A percentile compares a stretch with the other conserved stretches of the same genome.
Evolutionary conservation across 2,329 filamentous ascomycete genomes (phyloP).

Genomic region (Fusarium domesticum): DNA sequence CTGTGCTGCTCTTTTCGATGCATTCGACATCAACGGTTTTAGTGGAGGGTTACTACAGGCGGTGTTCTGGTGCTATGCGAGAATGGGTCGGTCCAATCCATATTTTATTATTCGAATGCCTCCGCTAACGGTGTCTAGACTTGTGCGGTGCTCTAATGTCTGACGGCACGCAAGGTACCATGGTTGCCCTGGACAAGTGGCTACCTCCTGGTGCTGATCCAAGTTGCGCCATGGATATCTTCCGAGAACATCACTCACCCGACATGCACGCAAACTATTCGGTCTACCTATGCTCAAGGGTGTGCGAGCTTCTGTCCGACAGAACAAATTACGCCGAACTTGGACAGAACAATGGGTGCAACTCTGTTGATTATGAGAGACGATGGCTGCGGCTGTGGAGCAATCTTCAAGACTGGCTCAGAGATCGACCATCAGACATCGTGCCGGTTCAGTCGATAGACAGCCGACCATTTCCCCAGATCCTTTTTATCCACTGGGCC

Average conservation of each 20-base stretch:
- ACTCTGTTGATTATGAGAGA: slow-evolving; percentile 37
- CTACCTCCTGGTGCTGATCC: slow-evolving; percentile 39
- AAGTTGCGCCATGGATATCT: slow-evolving; percentile 36
- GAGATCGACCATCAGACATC: slow-evolving; percentile 45
- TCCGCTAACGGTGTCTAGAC: slow-evolving; percentile 35
- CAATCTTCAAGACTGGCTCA: slow-evolving; percentile 48
- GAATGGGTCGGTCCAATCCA: slow-evolving; percentile 44
- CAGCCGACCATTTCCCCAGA: slow-evolving; percentile 46
- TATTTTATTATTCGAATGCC: background rate
- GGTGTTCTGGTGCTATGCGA: slow-evolving; percentile 57
- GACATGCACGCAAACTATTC: slow-evolving; percentile 60
- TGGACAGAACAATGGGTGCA: slow-evolving; percentile 44
- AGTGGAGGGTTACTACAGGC: slow-evolving; percentile 51
- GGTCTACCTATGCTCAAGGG: slow-evolving; percentile 53
- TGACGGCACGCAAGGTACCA: slow-evolving; percentile 48
- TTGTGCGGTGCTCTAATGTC: slow-evolving; percentile 56
- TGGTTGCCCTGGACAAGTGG: slow-evolving; percentile 49
- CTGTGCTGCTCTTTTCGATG: slow-evolving; percentile 53
- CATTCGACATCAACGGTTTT: slow-evolving; percentile 52
- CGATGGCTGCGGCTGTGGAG: slow-evolving; percentile 50
- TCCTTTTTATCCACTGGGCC: slow-evolving; percentile 52
- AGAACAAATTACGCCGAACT: slow-evolving; percentile 48
- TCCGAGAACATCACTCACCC: slow-evolving; percentile 33
- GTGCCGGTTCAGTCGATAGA: slow-evolving; percentile 43
- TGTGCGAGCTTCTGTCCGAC: slow-evolving; percentile 49